Evolutionary conservation across 352 stramenopile genomes (phyloP).

Genomic region (Plasmopara muralis): DNA sequence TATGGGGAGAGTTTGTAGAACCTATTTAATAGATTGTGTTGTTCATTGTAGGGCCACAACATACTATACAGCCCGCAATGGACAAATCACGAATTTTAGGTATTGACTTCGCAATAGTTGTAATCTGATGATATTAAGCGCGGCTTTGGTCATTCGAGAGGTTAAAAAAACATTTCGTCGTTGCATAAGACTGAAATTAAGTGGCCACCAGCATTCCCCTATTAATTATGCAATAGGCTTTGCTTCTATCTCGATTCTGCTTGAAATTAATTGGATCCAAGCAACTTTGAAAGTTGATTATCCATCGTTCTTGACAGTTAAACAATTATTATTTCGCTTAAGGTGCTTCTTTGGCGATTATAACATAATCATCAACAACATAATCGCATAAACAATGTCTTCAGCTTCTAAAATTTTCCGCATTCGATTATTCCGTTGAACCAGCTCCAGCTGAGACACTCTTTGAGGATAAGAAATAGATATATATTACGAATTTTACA

Average conservation of each 20-base stretch:
- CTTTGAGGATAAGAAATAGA: too few species aligned
- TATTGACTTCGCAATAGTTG: too few species aligned
- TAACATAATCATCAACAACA: background rate
- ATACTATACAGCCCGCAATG: too few species aligned
- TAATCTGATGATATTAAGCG: too few species aligned
- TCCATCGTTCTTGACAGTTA: background rate
- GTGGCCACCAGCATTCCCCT: background rate
- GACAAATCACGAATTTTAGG: too few species aligned
- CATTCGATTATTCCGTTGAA: background rate
- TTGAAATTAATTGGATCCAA: conserved; percentile 8
- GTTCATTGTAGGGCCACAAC: too few species aligned
- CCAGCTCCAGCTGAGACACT: background rate
- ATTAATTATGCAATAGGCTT: conserved; percentile 1
- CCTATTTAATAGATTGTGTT: too few species aligned
- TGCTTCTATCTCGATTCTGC: conserved; percentile 2
- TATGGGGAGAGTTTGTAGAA: too few species aligned
- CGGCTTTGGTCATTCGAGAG: too few species aligned
- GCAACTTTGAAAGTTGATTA: background rate
- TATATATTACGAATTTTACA: too few species aligned
- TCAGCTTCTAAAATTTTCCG: background rate
- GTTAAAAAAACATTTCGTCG: background rate
- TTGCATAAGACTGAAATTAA: background rate
- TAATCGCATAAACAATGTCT: background rate
- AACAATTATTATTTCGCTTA: background rate
- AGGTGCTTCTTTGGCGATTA: background rate